These are phyloP conservation scores for Fusarium lyarnte DNA, from an alignment of 2,329 filamentous ascomycete genomes.

Conservation along the genomic window DNA sequence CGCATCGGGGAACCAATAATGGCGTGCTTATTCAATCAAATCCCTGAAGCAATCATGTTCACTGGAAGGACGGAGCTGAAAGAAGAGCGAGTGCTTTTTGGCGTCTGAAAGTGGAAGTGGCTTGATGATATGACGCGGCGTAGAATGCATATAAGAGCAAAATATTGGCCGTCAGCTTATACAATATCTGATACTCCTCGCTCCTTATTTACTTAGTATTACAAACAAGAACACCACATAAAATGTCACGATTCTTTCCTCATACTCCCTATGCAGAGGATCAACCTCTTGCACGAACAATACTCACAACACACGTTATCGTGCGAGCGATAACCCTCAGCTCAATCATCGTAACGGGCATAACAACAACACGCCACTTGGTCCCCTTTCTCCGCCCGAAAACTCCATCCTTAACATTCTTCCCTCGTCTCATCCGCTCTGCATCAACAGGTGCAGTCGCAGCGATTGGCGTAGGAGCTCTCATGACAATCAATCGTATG, in stretches of 20 bases:
- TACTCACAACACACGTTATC: slow-evolving; percentile 69
- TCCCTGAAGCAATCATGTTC: slow-evolving; percentile 9
- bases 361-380: slow-evolving; percentile 48
- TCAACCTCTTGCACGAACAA: slow-evolving; percentile 62
- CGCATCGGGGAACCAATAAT: slow-evolving; percentile 27
- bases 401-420: slow-evolving; percentile 44
- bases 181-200: neutral
- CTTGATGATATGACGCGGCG: slow-evolving; percentile 31
- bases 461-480: slow-evolving; percentile 54
- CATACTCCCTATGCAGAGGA: slow-evolving; percentile 70
- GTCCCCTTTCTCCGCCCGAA: slow-evolving; percentile 44
- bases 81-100: slow-evolving; percentile 12
- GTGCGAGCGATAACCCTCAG: slow-evolving; percentile 65
- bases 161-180: neutral
- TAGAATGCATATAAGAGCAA: slow-evolving; percentile 5
- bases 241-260: slow-evolving; percentile 64
- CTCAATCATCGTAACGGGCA: slow-evolving; percentile 57
- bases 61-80: slow-evolving; percentile 1
- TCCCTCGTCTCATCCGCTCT: slow-evolving; percentile 54
- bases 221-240: neutral
- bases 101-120: slow-evolving; percentile 12
- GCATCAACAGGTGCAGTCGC: slow-evolving; percentile 57
- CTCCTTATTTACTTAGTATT: neutral
- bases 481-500: slow-evolving; percentile 62
- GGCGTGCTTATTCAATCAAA: slow-evolving; percentile 33